Percentiles rank a stretch among this genome's conserved stretches.
Conservation (phyloP, 768 basidiomycete genomes). For the Rhizopogon vulgaris region DNA sequence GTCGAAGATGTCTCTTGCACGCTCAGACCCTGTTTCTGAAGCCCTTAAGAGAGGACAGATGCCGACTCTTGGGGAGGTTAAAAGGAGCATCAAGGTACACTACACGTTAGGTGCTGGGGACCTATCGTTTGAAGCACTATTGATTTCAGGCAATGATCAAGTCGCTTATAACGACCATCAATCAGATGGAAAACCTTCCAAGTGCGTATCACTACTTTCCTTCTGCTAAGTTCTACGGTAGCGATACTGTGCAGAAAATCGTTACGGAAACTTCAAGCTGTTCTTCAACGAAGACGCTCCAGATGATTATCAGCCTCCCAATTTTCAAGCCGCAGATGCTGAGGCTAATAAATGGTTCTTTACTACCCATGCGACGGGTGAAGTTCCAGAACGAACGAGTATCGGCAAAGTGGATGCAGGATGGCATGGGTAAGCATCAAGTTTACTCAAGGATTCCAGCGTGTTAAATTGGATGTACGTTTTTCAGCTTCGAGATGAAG, state of each 20-base stretch:
- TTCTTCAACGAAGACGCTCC: slow-evolving; percentile 81
- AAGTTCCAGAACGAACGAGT: slow-evolving; percentile 68
- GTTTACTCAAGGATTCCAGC: background rate
- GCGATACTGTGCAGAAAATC: slow-evolving; percentile 44
- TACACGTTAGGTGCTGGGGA: background rate
- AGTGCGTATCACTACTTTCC: slow-evolving; percentile 38
- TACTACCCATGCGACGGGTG: slow-evolving; percentile 66
- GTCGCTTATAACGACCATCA: slow-evolving; percentile 71
- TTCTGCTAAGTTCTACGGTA: slow-evolving; percentile 2
- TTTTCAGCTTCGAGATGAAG: slow-evolving; percentile 56
- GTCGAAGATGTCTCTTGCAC: slow-evolving; percentile 42
- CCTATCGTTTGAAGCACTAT: background rate
- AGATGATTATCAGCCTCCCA: slow-evolving; percentile 76
- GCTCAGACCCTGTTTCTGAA: slow-evolving; percentile 51
- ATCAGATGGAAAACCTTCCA: slow-evolving; percentile 74
- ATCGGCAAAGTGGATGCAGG: slow-evolving; percentile 66
- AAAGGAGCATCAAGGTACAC: slow-evolving; percentile 69
- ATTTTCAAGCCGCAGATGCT: slow-evolving; percentile 67
- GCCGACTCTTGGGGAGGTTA: slow-evolving; percentile 78
- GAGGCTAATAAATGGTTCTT: slow-evolving; percentile 77
- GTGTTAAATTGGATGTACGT: background rate
- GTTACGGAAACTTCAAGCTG: slow-evolving; percentile 84
- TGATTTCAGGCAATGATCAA: slow-evolving; percentile 59
- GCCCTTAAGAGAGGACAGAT: slow-evolving; percentile 53
- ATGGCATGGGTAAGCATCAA: slow-evolving; percentile 55